Percentiles rank a stretch among this genome's conserved stretches.
Evolutionary conservation across 1,284 basidiomycete species (phyloP).

Genomic region (Polyporus tsugae): DNA sequence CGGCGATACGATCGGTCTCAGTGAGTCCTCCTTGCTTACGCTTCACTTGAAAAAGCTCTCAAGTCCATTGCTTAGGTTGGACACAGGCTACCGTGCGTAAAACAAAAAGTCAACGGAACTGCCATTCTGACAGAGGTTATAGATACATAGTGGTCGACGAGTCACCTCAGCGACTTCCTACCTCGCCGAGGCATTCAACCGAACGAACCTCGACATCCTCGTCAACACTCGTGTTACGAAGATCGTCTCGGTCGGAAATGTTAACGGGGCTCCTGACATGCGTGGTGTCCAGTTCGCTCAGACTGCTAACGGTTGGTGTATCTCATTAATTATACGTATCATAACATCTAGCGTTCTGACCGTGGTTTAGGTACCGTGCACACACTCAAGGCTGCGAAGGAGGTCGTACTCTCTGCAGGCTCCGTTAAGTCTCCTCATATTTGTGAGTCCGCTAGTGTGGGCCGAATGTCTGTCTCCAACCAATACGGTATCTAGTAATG

Average conservation of each 20-base stretch:
- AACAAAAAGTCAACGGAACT: background rate
- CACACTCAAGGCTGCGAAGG: slow-evolving; percentile 32
- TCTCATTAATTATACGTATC: no score
- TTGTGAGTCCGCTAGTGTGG: slow-evolving; percentile 28
- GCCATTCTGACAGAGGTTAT: background rate
- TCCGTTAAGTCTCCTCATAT: slow-evolving; percentile 43
- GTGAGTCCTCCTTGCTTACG: slow-evolving; percentile 28
- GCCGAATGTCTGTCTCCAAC: background rate
- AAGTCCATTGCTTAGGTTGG: slow-evolving; percentile 5
- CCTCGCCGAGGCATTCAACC: slow-evolving; percentile 40
- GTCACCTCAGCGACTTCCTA: slow-evolving; percentile 38
- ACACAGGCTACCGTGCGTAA: slow-evolving; percentile 15
- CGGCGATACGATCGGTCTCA: slow-evolving; percentile 48
- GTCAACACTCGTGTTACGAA: slow-evolving; percentile 49
- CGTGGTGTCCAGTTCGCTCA: slow-evolving; percentile 44
- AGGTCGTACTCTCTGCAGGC: slow-evolving; percentile 35
- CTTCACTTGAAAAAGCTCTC: background rate
- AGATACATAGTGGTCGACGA: slow-evolving; percentile 35
- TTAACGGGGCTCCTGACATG: slow-evolving; percentile 34
- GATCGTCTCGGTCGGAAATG: slow-evolving; percentile 8
- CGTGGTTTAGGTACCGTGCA: slow-evolving; percentile 12
- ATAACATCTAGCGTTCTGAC: background rate
- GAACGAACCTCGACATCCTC: slow-evolving; percentile 51
- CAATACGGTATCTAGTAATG: slow-evolving; percentile 5
- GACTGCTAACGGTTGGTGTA: slow-evolving; percentile 28